Conservation (phyloP, 441 rosid genomes). For the Breynia disticha region DNA sequence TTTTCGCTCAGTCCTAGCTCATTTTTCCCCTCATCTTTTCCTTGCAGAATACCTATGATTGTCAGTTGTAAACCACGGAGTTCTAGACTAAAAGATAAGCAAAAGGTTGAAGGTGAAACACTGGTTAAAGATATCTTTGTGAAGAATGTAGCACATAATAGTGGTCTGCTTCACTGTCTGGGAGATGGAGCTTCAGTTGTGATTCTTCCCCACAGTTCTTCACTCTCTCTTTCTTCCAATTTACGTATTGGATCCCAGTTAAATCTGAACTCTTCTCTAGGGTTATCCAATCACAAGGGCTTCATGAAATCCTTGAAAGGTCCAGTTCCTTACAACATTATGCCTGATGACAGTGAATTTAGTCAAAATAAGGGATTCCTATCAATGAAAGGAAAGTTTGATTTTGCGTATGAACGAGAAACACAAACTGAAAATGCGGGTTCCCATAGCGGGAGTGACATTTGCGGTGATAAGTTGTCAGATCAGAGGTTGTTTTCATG, state of each 20-base stretch:
- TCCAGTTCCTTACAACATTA: constrained; percentile 27
- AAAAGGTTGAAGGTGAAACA: constrained; percentile 78
- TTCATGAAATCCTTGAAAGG: constrained; percentile 32
- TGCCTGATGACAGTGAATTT: constrained; percentile 25
- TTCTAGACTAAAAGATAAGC: constrained; percentile 89
- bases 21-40: constrained; percentile 12
- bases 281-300: constrained; percentile 28
- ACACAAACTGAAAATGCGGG: constrained; percentile 13
- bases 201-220: constrained; percentile 73
- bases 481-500: constrained; percentile 93
- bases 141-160: constrained; percentile 54
- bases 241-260: constrained; percentile 61
- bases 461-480: constrained; percentile 47
- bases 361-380: constrained; percentile 34
- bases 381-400: constrained; percentile 51
- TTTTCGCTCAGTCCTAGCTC: not conserved
- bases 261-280: constrained; percentile 32
- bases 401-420: constrained; percentile 49
- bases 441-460: constrained; percentile 21
- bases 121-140: constrained; percentile 78
- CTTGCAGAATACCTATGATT: constrained; percentile 52
- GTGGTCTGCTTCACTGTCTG: constrained; percentile 60
- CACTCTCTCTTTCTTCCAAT: constrained; percentile 65
- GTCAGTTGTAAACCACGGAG: constrained; percentile 66
- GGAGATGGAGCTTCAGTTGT: constrained; percentile 72